Base-by-base conservation (phyloP, 306 rosid genomes). In the Arachis stenosperma region DNA sequence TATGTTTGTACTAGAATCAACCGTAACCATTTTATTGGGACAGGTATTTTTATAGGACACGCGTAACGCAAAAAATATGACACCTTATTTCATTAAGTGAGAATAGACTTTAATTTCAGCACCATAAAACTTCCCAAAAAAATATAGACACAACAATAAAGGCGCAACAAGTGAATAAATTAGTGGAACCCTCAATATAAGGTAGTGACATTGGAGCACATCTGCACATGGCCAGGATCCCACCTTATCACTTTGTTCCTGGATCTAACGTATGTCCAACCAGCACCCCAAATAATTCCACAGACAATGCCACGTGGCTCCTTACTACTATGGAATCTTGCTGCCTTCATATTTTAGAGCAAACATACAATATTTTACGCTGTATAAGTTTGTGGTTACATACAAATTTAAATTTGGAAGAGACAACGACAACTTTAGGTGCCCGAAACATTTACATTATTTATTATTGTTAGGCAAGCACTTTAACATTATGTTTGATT, bases 211-310 rank as follows among this genome's bases (percentile, higher is more conserved):
- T 46, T 46, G 44, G 53, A 46, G 73, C 88, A 17, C 17, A 0
- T 17, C 17, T 17, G 17, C 17, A 81, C 91, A 77, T 86, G 91
- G 70, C 8, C 5, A 13, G 67, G 87, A 83, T 51, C 37, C 85
- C 83, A 65, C 79, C 80, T 73, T 71, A 73, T 84, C 92, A 74
- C 80, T 56, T 54, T 70, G 75, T 80, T 76, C 67, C 66, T 52
- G 50, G 74, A 87, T 84, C 82, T 37, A 72, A 37, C 75, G 48
- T 14, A 30, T 54, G 59, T 56, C 80, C 71, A 75, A 67, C 71
- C 43, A 66, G 13, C 46, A 2, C 8, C 51, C 40, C 63, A 59
- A 5, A 6, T 30, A 71, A 70, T 68, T 52, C 58, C 48, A 27
- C 15, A 69, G 61, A 47, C 71, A 67, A 29, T n/a, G 50, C 36